A percentile compares a stretch with the other conserved stretches of the same genome.
Evolutionary conservation across 2,329 filamentous ascomycete species (phyloP).

Genomic region (Stachybotrys chartarum): DNA sequence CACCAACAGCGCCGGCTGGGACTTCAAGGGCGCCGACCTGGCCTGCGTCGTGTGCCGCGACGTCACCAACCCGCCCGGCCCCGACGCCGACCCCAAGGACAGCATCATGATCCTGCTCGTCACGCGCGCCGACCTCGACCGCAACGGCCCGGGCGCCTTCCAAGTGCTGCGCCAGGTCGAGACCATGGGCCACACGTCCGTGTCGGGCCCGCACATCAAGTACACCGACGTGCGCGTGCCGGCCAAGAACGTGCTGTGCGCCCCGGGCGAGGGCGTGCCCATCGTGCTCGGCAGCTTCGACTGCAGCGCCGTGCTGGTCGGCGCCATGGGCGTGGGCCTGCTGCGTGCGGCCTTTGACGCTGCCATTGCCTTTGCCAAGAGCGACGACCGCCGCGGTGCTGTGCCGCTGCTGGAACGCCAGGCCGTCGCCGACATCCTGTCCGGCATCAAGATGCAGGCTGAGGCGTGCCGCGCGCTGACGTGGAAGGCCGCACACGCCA

Average conservation of each 20-base stretch:
- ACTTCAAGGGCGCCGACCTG: constrained; percentile 42
- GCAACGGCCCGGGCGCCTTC: constrained; percentile 35
- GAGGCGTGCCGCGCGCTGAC: constrained; percentile 42
- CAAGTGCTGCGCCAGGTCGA: constrained; percentile 36
- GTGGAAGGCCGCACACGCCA: constrained; percentile 41
- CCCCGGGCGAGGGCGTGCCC: constrained; percentile 33
- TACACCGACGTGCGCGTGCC: constrained; percentile 42
- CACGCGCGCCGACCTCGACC: constrained; percentile 36
- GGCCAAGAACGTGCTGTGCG: constrained; percentile 35
- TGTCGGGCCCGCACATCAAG: constrained; percentile 39
- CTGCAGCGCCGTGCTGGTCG: constrained; percentile 38
- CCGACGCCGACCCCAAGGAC: constrained; percentile 12
- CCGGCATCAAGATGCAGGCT: constrained; percentile 42
- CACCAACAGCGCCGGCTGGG: constrained; percentile 47
- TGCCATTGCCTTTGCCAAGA: constrained; percentile 41
- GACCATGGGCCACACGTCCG: constrained; percentile 38
- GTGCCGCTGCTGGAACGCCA: constrained; percentile 39
- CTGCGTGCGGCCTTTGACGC: constrained; percentile 47
- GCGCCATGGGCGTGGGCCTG: constrained; percentile 45
- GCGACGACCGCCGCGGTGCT: constrained; percentile 35
- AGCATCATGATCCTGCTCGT: constrained; percentile 42
- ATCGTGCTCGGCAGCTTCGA: constrained; percentile 37
- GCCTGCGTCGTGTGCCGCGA: constrained; percentile 44
- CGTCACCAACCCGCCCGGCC: constrained; percentile 9
- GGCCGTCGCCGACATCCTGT: constrained; percentile 42